A percentile compares a stretch with the other conserved stretches of the same genome.
Conservation (phyloP, 257 asterid genomes). For the Fraxinus cuspidata region DNA sequence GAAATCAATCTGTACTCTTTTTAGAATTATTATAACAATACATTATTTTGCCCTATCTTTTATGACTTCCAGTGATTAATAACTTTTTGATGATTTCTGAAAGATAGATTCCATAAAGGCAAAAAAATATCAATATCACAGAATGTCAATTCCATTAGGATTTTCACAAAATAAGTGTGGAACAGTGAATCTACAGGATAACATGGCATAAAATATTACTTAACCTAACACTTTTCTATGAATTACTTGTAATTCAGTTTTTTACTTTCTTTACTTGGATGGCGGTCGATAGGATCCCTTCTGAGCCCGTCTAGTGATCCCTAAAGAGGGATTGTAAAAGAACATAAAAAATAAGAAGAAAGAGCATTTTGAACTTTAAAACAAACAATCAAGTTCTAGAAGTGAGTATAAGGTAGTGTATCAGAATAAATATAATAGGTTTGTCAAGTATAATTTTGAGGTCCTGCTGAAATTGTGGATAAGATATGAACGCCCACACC, state of each 20-base stretch:
- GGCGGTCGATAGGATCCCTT: not conserved
- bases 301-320: not conserved
- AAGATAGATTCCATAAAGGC: not conserved
- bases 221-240: not conserved
- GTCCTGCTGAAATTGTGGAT: not conserved
- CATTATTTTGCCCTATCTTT: not conserved
- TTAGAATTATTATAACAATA: not conserved
- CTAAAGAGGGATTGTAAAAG: not conserved
- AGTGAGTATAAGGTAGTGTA: not conserved
- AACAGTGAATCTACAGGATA: not conserved
- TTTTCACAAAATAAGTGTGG: not conserved
- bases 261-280: not conserved
- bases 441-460: not conserved
- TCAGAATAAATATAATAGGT: not conserved
- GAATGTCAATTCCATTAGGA: not conserved
- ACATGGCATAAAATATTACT: not conserved
- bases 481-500: not conserved
- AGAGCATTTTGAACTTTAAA: not conserved
- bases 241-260: not conserved
- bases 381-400: not conserved
- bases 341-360: not conserved
- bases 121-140: not conserved
- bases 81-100: not conserved
- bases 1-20: conserved; percentile 4
- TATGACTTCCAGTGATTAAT: too few relatives aligned